phyloP scores from a whole-genome alignment of 371 early-diverging fungal species.

The Circinella minor region DNA sequence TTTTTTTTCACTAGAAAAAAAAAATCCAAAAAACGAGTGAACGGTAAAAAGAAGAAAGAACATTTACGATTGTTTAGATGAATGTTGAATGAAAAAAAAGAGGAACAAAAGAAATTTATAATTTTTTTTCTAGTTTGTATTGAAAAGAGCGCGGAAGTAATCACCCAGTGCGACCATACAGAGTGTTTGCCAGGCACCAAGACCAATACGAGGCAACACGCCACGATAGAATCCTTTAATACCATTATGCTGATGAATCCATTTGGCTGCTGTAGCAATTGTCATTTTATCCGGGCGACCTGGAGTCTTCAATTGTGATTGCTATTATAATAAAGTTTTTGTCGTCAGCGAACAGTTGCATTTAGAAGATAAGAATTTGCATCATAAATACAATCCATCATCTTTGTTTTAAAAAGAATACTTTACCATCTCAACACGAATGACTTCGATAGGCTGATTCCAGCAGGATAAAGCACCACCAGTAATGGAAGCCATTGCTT shows the following conservation, averaged over 20 bases:
- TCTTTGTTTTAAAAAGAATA: too few relatives aligned
- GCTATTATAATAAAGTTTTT: background rate
- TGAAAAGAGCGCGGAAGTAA: conserved; percentile 17
- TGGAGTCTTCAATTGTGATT: conserved; percentile 72
- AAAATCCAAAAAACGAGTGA: too few relatives aligned
- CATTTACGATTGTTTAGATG: too few relatives aligned
- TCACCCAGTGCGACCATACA: conserved; percentile 98
- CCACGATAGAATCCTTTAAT: conserved; percentile 93
- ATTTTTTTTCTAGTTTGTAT: conserved; percentile 15
- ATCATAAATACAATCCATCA: too few relatives aligned
- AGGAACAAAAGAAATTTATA: background rate
- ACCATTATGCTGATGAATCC: conserved; percentile 91
- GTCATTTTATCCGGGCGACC: conserved; percentile 91
- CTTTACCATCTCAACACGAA: conserved; percentile 90
- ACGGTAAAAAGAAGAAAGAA: too few relatives aligned
- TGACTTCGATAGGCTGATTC: conserved; percentile 98
- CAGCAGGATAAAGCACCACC: conserved; percentile 95
- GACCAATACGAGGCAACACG: conserved; percentile 87
- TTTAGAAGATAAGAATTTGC: too few relatives aligned
- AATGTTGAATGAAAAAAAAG: too few relatives aligned
- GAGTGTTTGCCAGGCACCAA: conserved; percentile 94
- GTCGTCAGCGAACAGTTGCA: too few relatives aligned
- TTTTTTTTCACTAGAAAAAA: too few relatives aligned
- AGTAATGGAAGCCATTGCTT: conserved; percentile 78
- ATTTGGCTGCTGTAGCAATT: conserved; percentile 80